Evolutionary conservation across 805 yeast genomes (phyloP), one percentile per base, ranked within the genome.

Genomic region (Starmerella riodocensis): DNA sequence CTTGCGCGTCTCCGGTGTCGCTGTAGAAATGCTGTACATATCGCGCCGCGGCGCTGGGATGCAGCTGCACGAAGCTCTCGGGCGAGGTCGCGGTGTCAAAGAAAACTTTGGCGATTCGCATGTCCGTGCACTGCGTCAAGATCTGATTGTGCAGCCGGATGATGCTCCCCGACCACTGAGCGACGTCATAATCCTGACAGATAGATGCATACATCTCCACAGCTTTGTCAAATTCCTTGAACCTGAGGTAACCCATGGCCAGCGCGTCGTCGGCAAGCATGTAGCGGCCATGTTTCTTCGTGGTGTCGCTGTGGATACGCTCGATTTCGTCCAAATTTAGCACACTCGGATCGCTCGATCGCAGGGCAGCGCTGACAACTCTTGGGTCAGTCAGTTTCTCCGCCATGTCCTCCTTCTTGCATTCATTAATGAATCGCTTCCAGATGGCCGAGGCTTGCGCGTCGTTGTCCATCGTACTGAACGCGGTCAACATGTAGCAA

Each of bases 211-310:
- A 52, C 18, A 46, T 39, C 34, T 48, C 46, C 12, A 51, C 52
- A 12, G 51, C 53, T 4, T 31, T 34, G 28, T 37, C 40, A 32
- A 32, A 42, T 34, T 41, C 44, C 32, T 35, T 32, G 43, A 41
- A 44, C 4, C 44, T 34, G 26, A 52, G 36, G 30, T 47, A 51
- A 16, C 47, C 42, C 16, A 32, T 14, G 5, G 48, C 44, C 20
- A 52, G 43, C 8, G 54, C 52, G 24, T 50, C 54, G 14, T 52
- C 55, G 26, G 50, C 37, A n/a, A 42, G 39, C 12, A 52, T 27
- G 30, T 44, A 41, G 14, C 41, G 26, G 33, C 55, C 54, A 26
- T 44, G 39, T 23, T 37, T 27, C 29, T 32, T 41, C n/a, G 43
- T 44, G 13, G 55, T 45, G 3, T 39, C 38, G 16, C 34, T 36